Base-by-base conservation (phyloP, 2,329 filamentous ascomycete genomes). In the Exserohilum rostratum region DNA sequence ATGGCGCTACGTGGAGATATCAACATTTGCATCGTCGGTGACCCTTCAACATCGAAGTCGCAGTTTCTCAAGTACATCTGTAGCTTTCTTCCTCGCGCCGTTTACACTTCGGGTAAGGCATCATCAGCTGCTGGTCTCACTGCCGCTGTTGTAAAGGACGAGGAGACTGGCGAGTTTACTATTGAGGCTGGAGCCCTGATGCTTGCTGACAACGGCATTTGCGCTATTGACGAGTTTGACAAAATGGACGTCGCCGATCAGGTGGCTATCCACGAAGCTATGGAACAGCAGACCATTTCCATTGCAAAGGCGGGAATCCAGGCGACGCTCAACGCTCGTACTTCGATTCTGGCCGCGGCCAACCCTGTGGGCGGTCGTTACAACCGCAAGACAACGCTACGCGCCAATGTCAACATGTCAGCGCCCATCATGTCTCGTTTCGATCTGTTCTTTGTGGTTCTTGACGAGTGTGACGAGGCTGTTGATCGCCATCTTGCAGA, bases 341-440 rank as follows among this genome's bases (percentile, higher is more conserved):
- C 95, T 0, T 95, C 90, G 42, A 98, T 99, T 68, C 87, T 99
- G 13, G 95, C 95, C 0, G 95, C 95, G 6, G 95, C 95, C 27
- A 99, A 99, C 76, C 95, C 95, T 0, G 91, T 99, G 4, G 91
- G 91, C 25, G 95, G 95, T 11, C 87, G 95, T n/a, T 96, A 99
- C 78, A 96, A 99, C 79, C 90, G 93, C 68, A 99, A 98, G 80
- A 89, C 90, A 0, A 96, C 95, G 0, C 84, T 99, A 6, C 86
- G 95, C 46, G 87, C 91, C 60, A 99, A 99, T 76, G 93, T 99
- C 78, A 98, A 98, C 79, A 97, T 99, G 90, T 93, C 89, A 22
- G 95, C 95, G 1, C 95, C 95, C 54, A 99, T 99, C 80, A 99
- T 99, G 95, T 96, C 91, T 48, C 90, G 95, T 82, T 99, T 99